These are phyloP conservation scores for Cercophora samala DNA, from an alignment of 495 filamentous ascomycete genomes.

Conservation along the genomic window DNA sequence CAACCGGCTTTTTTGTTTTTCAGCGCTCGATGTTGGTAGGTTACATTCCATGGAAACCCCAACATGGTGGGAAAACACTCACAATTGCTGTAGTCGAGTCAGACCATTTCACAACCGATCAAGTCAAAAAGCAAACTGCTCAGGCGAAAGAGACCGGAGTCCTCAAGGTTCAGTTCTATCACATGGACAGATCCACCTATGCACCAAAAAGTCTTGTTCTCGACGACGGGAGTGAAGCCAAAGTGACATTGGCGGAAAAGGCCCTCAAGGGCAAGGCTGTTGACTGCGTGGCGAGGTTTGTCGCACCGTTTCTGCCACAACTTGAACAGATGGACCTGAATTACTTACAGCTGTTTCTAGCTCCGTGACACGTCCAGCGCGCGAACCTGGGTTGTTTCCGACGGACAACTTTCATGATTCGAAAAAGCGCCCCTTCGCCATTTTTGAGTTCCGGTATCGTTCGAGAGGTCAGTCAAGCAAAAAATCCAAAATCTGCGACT, in stretches of 20 bases:
- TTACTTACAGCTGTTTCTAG: background rate
- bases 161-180: background rate
- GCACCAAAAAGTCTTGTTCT: background rate
- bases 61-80: background rate
- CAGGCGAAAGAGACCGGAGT: background rate
- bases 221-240: background rate
- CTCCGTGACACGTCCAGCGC: background rate
- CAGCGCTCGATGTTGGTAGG: background rate
- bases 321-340: background rate
- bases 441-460: conserved; percentile 24
- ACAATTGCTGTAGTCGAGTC: background rate
- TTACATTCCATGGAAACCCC: background rate
- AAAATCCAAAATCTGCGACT: background rate
- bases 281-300: conserved; percentile 12
- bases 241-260: conserved; percentile 6
- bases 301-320: background rate
- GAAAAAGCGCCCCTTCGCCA: conserved; percentile 12
- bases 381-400: background rate
- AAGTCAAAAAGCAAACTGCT: background rate
- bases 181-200: background rate
- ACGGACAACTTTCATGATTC: conserved; percentile 2
- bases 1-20: background rate
- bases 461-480: conserved; percentile 13
- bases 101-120: background rate
- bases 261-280: conserved; percentile 19